Conservation (phyloP, 305 asterid species). For the Solanum hybrid region DNA sequence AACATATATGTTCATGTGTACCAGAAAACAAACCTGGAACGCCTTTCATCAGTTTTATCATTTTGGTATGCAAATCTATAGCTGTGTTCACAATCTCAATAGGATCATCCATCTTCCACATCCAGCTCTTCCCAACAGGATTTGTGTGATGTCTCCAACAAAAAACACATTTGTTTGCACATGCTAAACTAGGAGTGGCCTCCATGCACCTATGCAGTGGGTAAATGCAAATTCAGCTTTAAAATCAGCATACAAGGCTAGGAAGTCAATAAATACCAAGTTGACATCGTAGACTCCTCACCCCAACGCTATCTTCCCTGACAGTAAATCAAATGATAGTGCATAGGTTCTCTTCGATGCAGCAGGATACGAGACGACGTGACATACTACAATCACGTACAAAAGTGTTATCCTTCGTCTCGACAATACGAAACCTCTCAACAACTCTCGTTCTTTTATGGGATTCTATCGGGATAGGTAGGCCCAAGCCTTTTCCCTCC, state of each 20-base stretch:
- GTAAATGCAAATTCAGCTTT: too few species aligned
- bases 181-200: conserved; percentile 96
- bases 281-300: not conserved
- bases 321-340: too few species aligned
- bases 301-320: not conserved
- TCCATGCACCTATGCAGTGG: conserved; percentile 55
- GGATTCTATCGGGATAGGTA: too few species aligned
- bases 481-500: not conserved
- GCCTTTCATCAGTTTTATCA: conserved; percentile 95
- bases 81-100: conserved; percentile 76
- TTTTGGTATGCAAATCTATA: conserved; percentile 71
- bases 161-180: conserved; percentile 94
- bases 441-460: too few species aligned
- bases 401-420: too few species aligned
- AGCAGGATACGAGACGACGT: not conserved
- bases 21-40: conserved; percentile 56
- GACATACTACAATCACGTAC: too few species aligned
- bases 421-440: not conserved
- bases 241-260: too few species aligned
- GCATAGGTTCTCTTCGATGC: not conserved
- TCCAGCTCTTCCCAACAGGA: conserved; percentile 92
- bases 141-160: conserved; percentile 98
- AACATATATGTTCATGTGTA: not conserved
- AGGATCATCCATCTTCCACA: conserved; percentile 98
- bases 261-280: too few species aligned